phyloP scores from a whole-genome alignment of 2,329 filamentous ascomycete species.

The Pseudogymnoascus sp. region DNA sequence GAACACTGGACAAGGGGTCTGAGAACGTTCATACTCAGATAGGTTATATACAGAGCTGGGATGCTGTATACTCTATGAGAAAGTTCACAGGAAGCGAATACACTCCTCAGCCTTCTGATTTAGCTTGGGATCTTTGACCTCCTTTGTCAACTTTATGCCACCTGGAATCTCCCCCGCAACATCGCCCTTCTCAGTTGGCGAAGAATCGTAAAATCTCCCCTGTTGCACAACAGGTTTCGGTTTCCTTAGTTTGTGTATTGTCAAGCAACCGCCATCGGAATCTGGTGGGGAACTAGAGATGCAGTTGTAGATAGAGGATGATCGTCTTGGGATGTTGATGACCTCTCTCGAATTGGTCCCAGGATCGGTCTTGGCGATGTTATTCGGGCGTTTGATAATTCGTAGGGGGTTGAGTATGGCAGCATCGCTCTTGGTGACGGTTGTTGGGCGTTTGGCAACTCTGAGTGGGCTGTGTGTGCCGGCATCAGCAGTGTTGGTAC shows the following conservation, averaged over 20 bases:
- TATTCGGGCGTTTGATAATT: neutral
- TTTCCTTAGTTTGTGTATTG: neutral
- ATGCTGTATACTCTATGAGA: neutral
- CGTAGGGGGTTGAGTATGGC: neutral
- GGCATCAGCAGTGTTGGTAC: neutral
- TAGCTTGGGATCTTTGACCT: neutral
- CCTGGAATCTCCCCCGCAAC: neutral
- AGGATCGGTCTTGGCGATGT: neutral
- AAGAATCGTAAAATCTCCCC: neutral
- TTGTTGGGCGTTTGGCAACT: neutral
- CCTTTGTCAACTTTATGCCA: neutral
- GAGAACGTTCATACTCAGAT: neutral
- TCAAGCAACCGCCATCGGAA: neutral
- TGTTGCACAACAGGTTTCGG: neutral
- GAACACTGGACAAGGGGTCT: neutral
- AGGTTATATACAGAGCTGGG: neutral
- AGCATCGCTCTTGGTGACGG: neutral
- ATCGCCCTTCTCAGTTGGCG: neutral
- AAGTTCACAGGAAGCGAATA: neutral
- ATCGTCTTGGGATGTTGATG: conserved; percentile 6
- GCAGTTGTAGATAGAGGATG: neutral
- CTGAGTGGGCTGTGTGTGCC: neutral
- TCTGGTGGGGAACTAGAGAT: neutral
- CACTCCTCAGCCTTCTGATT: neutral
- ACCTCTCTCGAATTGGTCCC: neutral